These are phyloP conservation scores for Actinomortierella ambigua DNA, from an alignment of 371 early-diverging fungal genomes.

Conservation along the genomic window DNA sequence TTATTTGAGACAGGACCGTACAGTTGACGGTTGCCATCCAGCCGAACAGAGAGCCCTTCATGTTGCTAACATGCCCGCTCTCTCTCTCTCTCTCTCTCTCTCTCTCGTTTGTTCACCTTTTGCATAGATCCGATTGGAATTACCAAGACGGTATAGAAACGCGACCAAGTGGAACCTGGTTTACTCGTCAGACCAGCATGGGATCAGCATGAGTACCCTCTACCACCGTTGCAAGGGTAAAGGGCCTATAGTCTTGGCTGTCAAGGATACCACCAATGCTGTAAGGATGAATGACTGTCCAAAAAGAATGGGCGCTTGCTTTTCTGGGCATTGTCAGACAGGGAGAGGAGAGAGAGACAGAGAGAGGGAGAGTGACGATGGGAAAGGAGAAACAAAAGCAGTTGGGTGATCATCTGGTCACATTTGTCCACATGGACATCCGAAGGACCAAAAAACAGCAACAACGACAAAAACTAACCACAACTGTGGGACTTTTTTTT, in stretches of 20 bases:
- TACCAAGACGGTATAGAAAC: constrained; percentile 71
- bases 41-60: too few relatives aligned
- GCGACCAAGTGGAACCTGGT: constrained; percentile 75
- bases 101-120: background rate
- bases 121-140: constrained; percentile 35
- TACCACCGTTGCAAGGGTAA: constrained; percentile 64
- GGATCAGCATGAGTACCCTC: constrained; percentile 84
- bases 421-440: constrained; percentile 1
- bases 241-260: constrained; percentile 73
- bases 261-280: constrained; percentile 70
- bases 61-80: too few relatives aligned
- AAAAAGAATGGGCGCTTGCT: constrained; percentile 1
- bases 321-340: background rate
- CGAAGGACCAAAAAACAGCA: too few relatives aligned
- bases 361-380: too few relatives aligned
- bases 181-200: constrained; percentile 93
- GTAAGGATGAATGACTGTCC: constrained; percentile 48
- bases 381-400: too few relatives aligned
- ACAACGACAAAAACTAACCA: too few relatives aligned
- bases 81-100: background rate
- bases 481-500: background rate
- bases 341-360: background rate
- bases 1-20: too few relatives aligned
- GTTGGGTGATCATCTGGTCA: too few relatives aligned
- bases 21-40: too few relatives aligned